phyloP scores from a whole-genome alignment of 2,329 filamentous ascomycete species.

The Claviceps sp. region DNA sequence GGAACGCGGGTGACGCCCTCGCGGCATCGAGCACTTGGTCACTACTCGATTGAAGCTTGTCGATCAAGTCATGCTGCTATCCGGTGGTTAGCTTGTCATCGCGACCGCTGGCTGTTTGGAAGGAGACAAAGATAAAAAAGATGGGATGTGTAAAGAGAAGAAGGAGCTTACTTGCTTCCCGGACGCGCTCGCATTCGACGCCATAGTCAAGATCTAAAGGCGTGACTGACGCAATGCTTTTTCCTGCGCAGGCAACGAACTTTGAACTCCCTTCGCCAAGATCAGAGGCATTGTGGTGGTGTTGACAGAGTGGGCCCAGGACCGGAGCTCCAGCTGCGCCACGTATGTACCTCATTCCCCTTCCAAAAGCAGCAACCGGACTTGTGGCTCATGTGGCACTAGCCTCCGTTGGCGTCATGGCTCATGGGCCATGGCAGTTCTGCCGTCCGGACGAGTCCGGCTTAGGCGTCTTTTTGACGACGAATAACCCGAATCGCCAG shows the following conservation, averaged over 20 bases:
- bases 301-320: not conserved
- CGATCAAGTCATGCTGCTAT: constrained; percentile 20
- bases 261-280: not conserved
- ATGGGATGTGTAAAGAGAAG: not conserved
- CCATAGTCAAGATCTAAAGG: constrained; percentile 14
- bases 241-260: not conserved
- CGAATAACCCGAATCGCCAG: not conserved
- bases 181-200: constrained; percentile 17
- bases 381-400: not conserved
- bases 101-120: not conserved
- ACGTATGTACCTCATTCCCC: not conserved
- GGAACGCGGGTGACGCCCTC: constrained; percentile 22
- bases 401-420: not conserved
- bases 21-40: constrained; percentile 25
- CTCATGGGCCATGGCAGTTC: not conserved
- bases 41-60: constrained; percentile 26
- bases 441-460: not conserved
- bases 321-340: not conserved
- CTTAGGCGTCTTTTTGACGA: not conserved
- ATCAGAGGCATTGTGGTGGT: not conserved
- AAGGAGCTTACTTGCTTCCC: constrained; percentile 16
- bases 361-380: not conserved
- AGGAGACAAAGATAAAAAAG: not conserved
- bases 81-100: not conserved
- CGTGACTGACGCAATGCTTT: not conserved